Evolutionary conservation across 31 red algal species (phyloP).

Genomic region (Bonnemaisonia californica): DNA sequence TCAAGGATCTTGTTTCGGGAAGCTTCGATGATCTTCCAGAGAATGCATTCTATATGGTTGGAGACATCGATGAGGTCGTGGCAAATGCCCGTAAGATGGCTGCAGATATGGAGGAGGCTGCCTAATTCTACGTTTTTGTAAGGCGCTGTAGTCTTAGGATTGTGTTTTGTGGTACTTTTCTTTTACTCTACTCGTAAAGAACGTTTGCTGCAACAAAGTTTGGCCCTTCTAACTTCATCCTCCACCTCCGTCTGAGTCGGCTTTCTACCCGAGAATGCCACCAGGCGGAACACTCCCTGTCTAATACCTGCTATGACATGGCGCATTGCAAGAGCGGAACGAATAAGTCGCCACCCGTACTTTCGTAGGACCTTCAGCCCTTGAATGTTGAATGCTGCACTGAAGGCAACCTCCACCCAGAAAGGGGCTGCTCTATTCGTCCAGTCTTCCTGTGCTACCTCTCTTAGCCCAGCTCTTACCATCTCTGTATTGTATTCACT

Average conservation of each 20-base stretch:
- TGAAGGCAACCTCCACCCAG: constrained; percentile 79
- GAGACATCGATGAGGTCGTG: constrained; percentile 90
- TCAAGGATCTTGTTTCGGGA: constrained; percentile 89
- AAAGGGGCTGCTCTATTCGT: constrained; percentile 74
- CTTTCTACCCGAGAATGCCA: constrained; percentile 71
- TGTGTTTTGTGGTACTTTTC: constrained; percentile 33
- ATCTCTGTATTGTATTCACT: constrained; percentile 80
- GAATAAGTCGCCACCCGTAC: constrained; percentile 72
- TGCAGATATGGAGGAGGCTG: constrained; percentile 76
- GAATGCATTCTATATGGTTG: constrained; percentile 97
- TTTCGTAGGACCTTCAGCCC: constrained; percentile 50
- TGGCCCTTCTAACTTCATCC: constrained; percentile 16
- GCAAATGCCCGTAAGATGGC: constrained; percentile 94
- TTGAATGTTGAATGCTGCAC: constrained; percentile 44
- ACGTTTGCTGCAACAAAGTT: constrained; percentile 39
- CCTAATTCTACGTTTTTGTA: constrained; percentile 11
- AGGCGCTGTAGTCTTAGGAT: constrained; percentile 14
- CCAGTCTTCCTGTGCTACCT: constrained; percentile 68
- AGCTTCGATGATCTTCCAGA: constrained; percentile 96
- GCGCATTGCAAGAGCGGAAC: constrained; percentile 81
- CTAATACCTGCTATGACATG: constrained; percentile 66
- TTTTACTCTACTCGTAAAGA: constrained; percentile 40
- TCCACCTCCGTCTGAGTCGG: constrained; percentile 40
- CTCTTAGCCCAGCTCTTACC: constrained; percentile 50
- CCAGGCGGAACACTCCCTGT: constrained; percentile 64